Conservation (phyloP, 2,329 filamentous ascomycete species). For the Colletotrichum graminicola region DNA sequence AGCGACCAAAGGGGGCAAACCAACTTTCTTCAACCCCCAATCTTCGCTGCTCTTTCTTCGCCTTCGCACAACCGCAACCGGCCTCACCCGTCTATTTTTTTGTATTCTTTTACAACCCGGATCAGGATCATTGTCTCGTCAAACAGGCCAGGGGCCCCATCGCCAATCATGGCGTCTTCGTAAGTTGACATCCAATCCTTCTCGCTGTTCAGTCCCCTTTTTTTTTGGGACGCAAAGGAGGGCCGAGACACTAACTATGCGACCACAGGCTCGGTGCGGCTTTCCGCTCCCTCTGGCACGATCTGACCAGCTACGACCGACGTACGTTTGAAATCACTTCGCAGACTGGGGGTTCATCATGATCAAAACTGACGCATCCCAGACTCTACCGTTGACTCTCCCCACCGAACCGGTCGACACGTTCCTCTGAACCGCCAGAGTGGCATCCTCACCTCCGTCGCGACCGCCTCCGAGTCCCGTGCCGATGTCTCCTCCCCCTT, state of each 20-base stretch:
- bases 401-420: constrained; percentile 90
- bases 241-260: constrained; percentile 41
- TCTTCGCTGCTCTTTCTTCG: constrained; percentile 11
- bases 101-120: constrained; percentile 1
- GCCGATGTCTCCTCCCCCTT: constrained; percentile 85
- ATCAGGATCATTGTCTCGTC: constrained; percentile 35
- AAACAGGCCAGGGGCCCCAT: constrained; percentile 32
- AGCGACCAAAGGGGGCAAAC: constrained; percentile 41
- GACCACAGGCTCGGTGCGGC: constrained; percentile 72
- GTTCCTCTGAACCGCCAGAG: constrained; percentile 88
- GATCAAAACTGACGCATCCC: constrained; percentile 47
- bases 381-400: constrained; percentile 95
- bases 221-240: constrained; percentile 24
- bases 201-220: constrained; percentile 25
- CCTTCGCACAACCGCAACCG: constrained; percentile 36
- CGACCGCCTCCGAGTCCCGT: constrained; percentile 90
- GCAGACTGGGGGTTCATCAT: neutral
- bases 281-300: constrained; percentile 95
- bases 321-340: constrained; percentile 59
- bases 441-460: constrained; percentile 86
- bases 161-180: constrained; percentile 43
- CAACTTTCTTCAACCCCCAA: constrained; percentile 23
- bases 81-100: constrained; percentile 26
- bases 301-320: constrained; percentile 80
- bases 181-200: constrained; percentile 32